Conservation (phyloP, 805 yeast genomes). For the Kuraishia floccosa region DNA sequence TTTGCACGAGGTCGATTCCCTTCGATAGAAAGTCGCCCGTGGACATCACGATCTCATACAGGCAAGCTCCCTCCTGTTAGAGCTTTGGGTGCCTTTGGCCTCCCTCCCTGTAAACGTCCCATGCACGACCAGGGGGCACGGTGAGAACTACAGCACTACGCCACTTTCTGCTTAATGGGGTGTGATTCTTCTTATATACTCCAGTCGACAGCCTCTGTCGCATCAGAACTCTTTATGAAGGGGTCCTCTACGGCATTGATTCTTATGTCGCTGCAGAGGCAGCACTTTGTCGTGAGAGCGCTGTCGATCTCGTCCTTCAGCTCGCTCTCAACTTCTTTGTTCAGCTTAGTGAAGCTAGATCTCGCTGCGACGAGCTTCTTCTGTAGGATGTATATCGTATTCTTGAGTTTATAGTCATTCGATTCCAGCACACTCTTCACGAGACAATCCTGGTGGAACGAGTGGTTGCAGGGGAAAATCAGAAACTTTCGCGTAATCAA, state of each 20-base stretch:
- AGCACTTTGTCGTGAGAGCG: slow-evolving; percentile 53
- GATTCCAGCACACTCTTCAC: slow-evolving; percentile 46
- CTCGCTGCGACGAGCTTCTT: slow-evolving; percentile 26
- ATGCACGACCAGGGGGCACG: too few species aligned
- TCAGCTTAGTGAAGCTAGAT: slow-evolving; percentile 11
- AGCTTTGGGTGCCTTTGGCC: too few species aligned
- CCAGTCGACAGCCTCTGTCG: slow-evolving; percentile 39
- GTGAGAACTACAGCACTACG: too few species aligned
- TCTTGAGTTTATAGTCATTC: slow-evolving; percentile 57
- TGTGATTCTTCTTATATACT: slow-evolving; percentile 15
- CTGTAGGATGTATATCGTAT: slow-evolving; percentile 45
- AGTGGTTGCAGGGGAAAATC: slow-evolving; percentile 83
- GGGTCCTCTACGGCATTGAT: slow-evolving; percentile 61
- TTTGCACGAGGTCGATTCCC: slow-evolving; percentile 90
- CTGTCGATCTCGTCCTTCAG: slow-evolving; percentile 41
- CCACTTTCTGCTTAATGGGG: neutral
- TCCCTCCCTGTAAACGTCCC: too few species aligned
- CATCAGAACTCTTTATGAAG: slow-evolving; percentile 28
- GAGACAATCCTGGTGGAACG: slow-evolving; percentile 85
- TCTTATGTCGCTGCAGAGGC: slow-evolving; percentile 64
- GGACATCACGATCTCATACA: too few species aligned
- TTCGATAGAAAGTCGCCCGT: slow-evolving; percentile 69
- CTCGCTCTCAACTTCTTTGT: slow-evolving; percentile 13
- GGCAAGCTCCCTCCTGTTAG: too few species aligned
- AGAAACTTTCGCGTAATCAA: slow-evolving; percentile 64